Evolutionary conservation across 2,329 filamentous ascomycete species (phyloP), one percentile per base, ranked within the genome.

Genomic region (Aspergillus intermedius): DNA sequence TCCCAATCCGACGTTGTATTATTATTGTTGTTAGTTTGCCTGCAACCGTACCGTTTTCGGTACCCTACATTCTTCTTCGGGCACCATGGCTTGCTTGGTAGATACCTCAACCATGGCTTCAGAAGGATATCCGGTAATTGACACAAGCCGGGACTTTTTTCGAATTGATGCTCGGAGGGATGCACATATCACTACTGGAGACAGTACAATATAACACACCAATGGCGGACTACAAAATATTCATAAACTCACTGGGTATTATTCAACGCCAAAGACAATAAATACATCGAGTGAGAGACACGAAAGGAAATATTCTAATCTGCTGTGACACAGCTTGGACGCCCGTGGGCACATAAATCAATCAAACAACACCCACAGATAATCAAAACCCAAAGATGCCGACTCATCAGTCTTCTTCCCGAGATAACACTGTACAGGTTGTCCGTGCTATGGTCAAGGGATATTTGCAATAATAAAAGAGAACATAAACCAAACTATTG

Each of bases 251-350:
- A 60, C 54, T 64, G 64, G 64, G 64, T 67, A 67, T 65, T 65
- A 59, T 60, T 47, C 53, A 65, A 64, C 59, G 61, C 60, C 58
- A 57, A 53, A 48, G 49, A 48, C 54, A 57, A 52, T 55, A 52
- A 15, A 40, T 40, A 40, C 37, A 40, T 30, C 25, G 25, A 30
- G 25, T 30, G 25, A 53, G 51, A 56, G 45, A 56, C 53, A 48
- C 49, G 57, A 57, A 56, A 53, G 52, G 54, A 51, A 55, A 57
- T 19, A 4, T 37, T 52, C 43, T 45, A 39, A 47, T 55, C 25
- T 30, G 64, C 64, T 67, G 64, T 65, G 64, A 62, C 54, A 67
- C 64, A 67, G 64, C 64, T 67, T 66, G 64, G 61, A 66, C 61
- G 60, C 56, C 60, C 43, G 49, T 41, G 55, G 56, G 48, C 55